Evolutionary conservation across 2,329 filamentous ascomycete species (phyloP).

Genomic region (Alternaria dauci): DNA sequence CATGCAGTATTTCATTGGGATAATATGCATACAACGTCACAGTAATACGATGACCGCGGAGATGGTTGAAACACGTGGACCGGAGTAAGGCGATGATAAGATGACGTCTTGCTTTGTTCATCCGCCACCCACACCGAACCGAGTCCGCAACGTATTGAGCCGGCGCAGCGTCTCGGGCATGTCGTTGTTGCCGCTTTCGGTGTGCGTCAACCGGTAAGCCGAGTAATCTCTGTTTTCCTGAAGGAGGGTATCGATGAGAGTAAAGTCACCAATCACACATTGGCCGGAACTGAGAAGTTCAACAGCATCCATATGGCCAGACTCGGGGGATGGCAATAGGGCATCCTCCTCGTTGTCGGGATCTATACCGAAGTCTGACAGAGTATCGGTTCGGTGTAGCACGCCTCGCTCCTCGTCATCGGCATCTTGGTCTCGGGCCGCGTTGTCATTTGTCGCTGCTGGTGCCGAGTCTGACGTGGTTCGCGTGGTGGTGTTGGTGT

Average conservation of each 20-base stretch:
- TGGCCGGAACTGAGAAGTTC: slow-evolving; percentile 59
- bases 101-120: slow-evolving; percentile 26
- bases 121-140: slow-evolving; percentile 46
- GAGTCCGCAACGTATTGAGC: slow-evolving; percentile 44
- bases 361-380: slow-evolving; percentile 53
- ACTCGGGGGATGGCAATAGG: slow-evolving; percentile 39
- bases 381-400: slow-evolving; percentile 51
- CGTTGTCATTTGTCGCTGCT: slow-evolving; percentile 16
- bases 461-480: slow-evolving; percentile 23
- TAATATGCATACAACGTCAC: slow-evolving; percentile 9
- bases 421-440: slow-evolving; percentile 59
- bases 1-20: slow-evolving; percentile 13
- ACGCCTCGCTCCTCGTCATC: slow-evolving; percentile 69
- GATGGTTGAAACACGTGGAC: slow-evolving; percentile 9
- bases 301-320: slow-evolving; percentile 45
- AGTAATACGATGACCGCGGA: slow-evolving; percentile 8
- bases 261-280: slow-evolving; percentile 56
- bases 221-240: slow-evolving; percentile 54
- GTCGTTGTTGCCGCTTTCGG: slow-evolving; percentile 37
- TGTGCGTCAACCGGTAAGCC: slow-evolving; percentile 41
- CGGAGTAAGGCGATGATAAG: slow-evolving; percentile 15
- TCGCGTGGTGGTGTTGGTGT: background rate
- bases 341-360: slow-evolving; percentile 47
- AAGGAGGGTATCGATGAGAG: slow-evolving; percentile 52
- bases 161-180: slow-evolving; percentile 46